Conservation (phyloP, 1,284 basidiomycete species). For the Tremellales sp. region DNA sequence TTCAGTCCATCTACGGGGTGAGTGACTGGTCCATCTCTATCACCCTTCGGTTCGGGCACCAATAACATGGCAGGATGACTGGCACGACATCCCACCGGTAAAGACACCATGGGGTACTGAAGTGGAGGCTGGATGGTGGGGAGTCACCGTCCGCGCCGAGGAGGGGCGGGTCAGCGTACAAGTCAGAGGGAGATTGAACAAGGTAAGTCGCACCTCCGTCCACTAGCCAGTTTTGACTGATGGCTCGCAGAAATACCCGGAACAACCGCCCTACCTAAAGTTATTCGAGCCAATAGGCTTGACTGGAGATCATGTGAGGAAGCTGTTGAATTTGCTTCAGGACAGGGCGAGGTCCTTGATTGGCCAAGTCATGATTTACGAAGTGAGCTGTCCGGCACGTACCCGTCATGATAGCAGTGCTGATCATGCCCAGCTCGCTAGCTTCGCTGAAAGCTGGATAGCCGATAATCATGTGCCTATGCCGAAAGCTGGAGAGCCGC, state of each 20-base stretch:
- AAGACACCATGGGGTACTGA: slow-evolving; percentile 47
- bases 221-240: background rate
- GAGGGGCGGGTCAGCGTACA: slow-evolving; percentile 38
- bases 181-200: slow-evolving; percentile 38
- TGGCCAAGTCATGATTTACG: slow-evolving; percentile 44
- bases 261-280: slow-evolving; percentile 32
- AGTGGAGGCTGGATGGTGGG: slow-evolving; percentile 43
- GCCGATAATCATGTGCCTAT: slow-evolving; percentile 40
- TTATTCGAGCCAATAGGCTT: slow-evolving; percentile 37
- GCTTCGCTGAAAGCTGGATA: slow-evolving; percentile 39
- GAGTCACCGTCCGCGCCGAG: slow-evolving; percentile 31
- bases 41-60: background rate
- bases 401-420: background rate
- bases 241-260: slow-evolving; percentile 38
- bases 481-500: slow-evolving; percentile 30
- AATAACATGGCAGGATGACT: slow-evolving; percentile 32
- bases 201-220: slow-evolving; percentile 22
- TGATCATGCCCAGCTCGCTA: slow-evolving; percentile 28
- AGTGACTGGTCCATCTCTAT: slow-evolving; percentile 7
- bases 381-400: slow-evolving; percentile 25
- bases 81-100: slow-evolving; percentile 40
- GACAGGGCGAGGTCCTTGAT: slow-evolving; percentile 35
- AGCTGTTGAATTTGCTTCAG: slow-evolving; percentile 34
- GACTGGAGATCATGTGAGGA: slow-evolving; percentile 33
- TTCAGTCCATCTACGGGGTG: slow-evolving; percentile 42